phyloP scores from a whole-genome alignment of 352 stramenopile genomes.

The Phytophthora tubulina region DNA sequence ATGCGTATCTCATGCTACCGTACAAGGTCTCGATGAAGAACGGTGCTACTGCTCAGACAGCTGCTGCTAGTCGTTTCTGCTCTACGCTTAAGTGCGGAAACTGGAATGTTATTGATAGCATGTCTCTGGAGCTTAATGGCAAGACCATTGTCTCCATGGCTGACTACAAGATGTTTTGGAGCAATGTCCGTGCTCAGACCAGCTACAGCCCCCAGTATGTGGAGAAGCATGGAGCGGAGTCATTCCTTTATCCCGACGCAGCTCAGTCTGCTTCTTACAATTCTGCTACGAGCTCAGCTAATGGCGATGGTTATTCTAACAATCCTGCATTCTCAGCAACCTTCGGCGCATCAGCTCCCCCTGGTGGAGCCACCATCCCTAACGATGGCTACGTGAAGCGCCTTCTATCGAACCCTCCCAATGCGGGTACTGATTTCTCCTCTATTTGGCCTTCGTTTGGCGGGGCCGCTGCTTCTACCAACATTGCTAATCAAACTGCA shows the following conservation, averaged over 20 bases:
- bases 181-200: not conserved
- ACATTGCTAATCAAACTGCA: slow-evolving; percentile 11
- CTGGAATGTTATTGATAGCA: slow-evolving; percentile 21
- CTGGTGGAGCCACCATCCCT: not conserved
- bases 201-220: slow-evolving; percentile 16
- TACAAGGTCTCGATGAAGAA: slow-evolving; percentile 23
- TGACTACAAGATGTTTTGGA: not conserved
- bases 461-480: slow-evolving; percentile 10
- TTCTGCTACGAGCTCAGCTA: not conserved
- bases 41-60: not conserved
- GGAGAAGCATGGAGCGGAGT: slow-evolving; percentile 25
- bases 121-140: slow-evolving; percentile 10
- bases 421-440: not conserved
- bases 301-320: slow-evolving; percentile 19
- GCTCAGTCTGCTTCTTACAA: not conserved
- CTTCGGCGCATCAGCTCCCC: not conserved
- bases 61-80: slow-evolving; percentile 12
- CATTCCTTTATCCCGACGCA: slow-evolving; percentile 14
- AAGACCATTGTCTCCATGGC: not conserved
- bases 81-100: slow-evolving; percentile 4
- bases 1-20: slow-evolving; percentile 16
- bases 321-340: not conserved
- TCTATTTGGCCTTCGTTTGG: not conserved
- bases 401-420: slow-evolving; percentile 19
- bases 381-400: slow-evolving; percentile 20